Conservation (phyloP, 257 asterid species). For the Solanum chilense region DNA sequence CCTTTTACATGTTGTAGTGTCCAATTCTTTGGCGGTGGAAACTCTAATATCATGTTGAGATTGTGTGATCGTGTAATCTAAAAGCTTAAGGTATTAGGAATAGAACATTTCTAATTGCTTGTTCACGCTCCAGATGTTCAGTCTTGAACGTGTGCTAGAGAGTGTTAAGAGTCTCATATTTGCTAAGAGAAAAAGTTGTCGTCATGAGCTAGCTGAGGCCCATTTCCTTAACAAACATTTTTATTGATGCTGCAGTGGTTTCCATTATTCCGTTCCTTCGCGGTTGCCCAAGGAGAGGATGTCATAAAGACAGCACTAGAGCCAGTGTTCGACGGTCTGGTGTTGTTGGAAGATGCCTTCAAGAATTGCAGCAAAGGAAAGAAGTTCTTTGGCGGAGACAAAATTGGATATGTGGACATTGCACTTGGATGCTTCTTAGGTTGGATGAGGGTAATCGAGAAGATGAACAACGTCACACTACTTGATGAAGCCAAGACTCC, state of each 20-base stretch:
- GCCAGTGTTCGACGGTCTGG: slow-evolving; percentile 19
- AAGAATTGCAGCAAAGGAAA: slow-evolving; percentile 37
- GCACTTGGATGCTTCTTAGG: slow-evolving; percentile 44
- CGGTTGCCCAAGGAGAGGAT: slow-evolving; percentile 26
- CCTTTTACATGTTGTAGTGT: background rate
- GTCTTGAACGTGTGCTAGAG: background rate
- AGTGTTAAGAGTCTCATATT: background rate
- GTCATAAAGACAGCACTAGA: slow-evolving; percentile 10
- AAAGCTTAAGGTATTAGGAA: background rate
- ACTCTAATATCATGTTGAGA: background rate
- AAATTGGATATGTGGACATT: slow-evolving; percentile 43
- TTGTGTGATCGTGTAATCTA: background rate
- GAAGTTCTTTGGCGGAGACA: slow-evolving; percentile 40
- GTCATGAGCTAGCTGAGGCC: background rate
- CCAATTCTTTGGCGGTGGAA: background rate
- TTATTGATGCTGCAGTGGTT: slow-evolving; percentile 33
- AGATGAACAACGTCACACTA: slow-evolving; percentile 10
- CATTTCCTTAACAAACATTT: background rate
- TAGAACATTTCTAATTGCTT: background rate
- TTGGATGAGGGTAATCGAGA: slow-evolving; percentile 30
- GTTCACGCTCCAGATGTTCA: background rate
- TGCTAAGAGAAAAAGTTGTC: background rate
- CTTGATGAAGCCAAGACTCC: slow-evolving; percentile 39
- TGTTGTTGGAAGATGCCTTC: slow-evolving; percentile 43
- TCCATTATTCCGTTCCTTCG: slow-evolving; percentile 23